Base-by-base conservation (phyloP, 2,329 filamentous ascomycete genomes). In the Claviceps sp. region DNA sequence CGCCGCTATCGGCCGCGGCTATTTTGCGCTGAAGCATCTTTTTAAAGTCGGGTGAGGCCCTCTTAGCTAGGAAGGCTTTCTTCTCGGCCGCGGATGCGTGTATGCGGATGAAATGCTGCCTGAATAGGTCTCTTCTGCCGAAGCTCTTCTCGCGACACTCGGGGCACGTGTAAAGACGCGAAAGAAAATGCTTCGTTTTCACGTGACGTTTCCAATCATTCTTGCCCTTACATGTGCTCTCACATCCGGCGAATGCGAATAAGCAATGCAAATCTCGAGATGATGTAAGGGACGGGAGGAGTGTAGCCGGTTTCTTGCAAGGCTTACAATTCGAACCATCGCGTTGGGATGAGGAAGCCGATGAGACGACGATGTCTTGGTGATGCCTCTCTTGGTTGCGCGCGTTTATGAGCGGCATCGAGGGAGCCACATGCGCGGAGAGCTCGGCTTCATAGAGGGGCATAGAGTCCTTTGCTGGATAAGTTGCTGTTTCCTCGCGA, bases 131-230 rank as follows among this genome's bases (percentile, higher is more conserved):
- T 64, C 94, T 95, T 61, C 90, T 85, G 67, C 94, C 94, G 72
- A 95, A 95, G 26, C 68, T 62, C 16, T 64, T 67, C 63, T 81
- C 84, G 7, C 66, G 62, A 55, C 79, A 84, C 37, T 85, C 72
- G 57, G 82, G 77, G 69, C 90, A 97, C 53, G 84, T 74, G 79
- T 84, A 96, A 67, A 82, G 86, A 45, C 77, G 71, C 3, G 87
- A 72, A 51, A 83, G 78, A 22, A 95, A 72, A 62, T 97, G 91
- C 62, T 95, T 86, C 0, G 85, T 86, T 37, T 74, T 71, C 60
- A 91, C 81, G 63, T 97, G 91, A 0, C 91, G 81, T 67, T 96
- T 96, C 91, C 91, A 96, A 65, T 96, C 90, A 63, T 95, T 95
- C 70, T 95, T 95, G 58, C 77, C 83, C 3, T 78, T 76, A 62